phyloP scores from a whole-genome alignment of 2,329 filamentous ascomycete species.

The Karstenula rhodostoma region DNA sequence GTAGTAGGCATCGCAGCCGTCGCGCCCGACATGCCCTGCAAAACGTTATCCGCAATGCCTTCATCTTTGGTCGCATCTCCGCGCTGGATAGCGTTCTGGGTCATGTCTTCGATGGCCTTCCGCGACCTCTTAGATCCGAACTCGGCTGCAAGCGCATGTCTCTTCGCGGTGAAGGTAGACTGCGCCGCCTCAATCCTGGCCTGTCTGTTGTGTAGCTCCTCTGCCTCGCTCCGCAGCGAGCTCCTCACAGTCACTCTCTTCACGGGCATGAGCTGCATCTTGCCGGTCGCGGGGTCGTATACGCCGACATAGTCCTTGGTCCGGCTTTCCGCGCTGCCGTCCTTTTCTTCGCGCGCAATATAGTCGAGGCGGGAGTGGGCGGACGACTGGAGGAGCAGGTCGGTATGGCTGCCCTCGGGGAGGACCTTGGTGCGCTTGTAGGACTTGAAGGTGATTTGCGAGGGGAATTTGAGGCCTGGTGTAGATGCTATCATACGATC shows the following conservation, averaged over 20 bases:
- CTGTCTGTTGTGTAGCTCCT: constrained; percentile 49
- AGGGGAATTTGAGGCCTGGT: constrained; percentile 53
- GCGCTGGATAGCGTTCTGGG: constrained; percentile 72
- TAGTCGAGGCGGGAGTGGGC: constrained; percentile 68
- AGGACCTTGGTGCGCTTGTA: constrained; percentile 52
- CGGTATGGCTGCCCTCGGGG: constrained; percentile 41
- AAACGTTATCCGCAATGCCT: constrained; percentile 55
- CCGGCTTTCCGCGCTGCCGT: constrained; percentile 56
- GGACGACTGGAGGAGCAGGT: constrained; percentile 68
- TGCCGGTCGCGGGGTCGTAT: constrained; percentile 62
- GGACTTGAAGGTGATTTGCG: constrained; percentile 57
- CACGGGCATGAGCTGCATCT: constrained; percentile 61
- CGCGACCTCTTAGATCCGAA: constrained; percentile 89
- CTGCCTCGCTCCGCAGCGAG: constrained; percentile 54
- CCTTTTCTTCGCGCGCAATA: constrained; percentile 60
- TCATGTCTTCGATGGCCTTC: constrained; percentile 74
- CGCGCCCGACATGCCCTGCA: constrained; percentile 68
- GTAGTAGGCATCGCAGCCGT: constrained; percentile 72
- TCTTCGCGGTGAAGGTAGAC: constrained; percentile 63
- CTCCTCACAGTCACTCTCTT: constrained; percentile 65
- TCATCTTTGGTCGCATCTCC: constrained; percentile 34
- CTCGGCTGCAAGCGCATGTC: constrained; percentile 74
- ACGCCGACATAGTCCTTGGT: constrained; percentile 69
- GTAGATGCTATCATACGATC: constrained; percentile 44
- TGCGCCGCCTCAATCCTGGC: constrained; percentile 37